Base-by-base conservation (phyloP, 331 rosid species). In the Quercus phellos region DNA sequence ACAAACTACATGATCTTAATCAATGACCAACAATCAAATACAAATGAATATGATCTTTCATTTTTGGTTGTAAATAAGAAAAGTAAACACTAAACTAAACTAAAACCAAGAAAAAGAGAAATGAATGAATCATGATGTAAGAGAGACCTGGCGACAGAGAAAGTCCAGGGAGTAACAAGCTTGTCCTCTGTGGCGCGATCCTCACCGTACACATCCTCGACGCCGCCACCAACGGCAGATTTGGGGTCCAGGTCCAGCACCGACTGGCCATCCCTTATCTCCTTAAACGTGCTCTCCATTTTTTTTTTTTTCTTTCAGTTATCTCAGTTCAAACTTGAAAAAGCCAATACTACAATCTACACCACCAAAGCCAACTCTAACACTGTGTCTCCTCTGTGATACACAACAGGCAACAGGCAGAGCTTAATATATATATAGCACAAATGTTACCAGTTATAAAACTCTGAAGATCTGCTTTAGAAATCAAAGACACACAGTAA, bases 121-220 rank as follows among this genome's bases (percentile, higher is more conserved):
- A 29, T 17, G 50, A 11, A 18, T 18, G 50, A 12, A 18, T 30
- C 43, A 6, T 17, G 26, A 66, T 5, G 56, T 68, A 35, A 35
- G 8, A 18, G 7, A 38, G 51, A 91, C 99, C 99, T 95, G 70
- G 99, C 97, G 60, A 95, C 99, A 0, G 99, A 95, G 89, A 58
- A 76, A 81, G 91, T 89, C 99, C 98, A 90, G 3, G 99, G 99
- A 78, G 98, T 95, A 82, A 93, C 86, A 18, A 94, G 97, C 74
- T 85, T 93, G 12, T 88, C 94, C 87, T 90, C 97, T 5, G 98
- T 89, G 83, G 99, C 99, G 14, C 87, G 78, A 77, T 95, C 98
- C 82, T 95, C 98, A 1, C 99, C 98, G 85, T 92, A 90, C 51
- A 91, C 34, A 10, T 95, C 99, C 89, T 75, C 97, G 73, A 91